Conservation (phyloP, 2,329 filamentous ascomycete genomes). For the Geosmithia putterillii region DNA sequence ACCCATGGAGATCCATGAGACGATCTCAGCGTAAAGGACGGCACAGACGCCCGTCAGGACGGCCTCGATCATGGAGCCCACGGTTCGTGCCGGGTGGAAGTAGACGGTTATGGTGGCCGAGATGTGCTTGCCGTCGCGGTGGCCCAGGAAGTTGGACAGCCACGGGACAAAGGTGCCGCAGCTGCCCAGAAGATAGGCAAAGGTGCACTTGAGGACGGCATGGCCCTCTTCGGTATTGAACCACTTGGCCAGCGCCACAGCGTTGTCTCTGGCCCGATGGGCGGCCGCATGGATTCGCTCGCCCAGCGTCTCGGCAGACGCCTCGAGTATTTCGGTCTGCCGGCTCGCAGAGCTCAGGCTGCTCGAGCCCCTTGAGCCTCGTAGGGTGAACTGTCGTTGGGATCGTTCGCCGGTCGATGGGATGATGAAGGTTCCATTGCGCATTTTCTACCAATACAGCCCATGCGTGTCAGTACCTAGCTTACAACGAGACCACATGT, state of each 20-base stretch:
- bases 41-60: constrained; percentile 64
- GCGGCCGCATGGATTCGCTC: constrained; percentile 5
- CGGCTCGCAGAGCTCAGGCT: constrained; percentile 12
- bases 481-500: no score
- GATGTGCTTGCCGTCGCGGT: constrained; percentile 85
- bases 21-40: constrained; percentile 55
- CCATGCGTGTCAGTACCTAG: background rate
- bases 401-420: constrained; percentile 78
- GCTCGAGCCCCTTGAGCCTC: constrained; percentile 35
- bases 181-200: constrained; percentile 80
- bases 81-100: constrained; percentile 79
- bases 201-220: constrained; percentile 77
- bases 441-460: constrained; percentile 55
- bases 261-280: constrained; percentile 20
- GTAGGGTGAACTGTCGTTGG: constrained; percentile 67
- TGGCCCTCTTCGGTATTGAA: constrained; percentile 60
- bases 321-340: constrained; percentile 5
- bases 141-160: constrained; percentile 62
- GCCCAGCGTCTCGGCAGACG: constrained; percentile 7
- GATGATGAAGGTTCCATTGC: constrained; percentile 77
- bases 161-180: constrained; percentile 72
- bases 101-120: constrained; percentile 91
- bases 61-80: constrained; percentile 84
- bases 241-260: constrained; percentile 41
- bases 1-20: constrained; percentile 81